Conservation (phyloP, 1,284 basidiomycete genomes). For the Sporisorium scitamineum region DNA sequence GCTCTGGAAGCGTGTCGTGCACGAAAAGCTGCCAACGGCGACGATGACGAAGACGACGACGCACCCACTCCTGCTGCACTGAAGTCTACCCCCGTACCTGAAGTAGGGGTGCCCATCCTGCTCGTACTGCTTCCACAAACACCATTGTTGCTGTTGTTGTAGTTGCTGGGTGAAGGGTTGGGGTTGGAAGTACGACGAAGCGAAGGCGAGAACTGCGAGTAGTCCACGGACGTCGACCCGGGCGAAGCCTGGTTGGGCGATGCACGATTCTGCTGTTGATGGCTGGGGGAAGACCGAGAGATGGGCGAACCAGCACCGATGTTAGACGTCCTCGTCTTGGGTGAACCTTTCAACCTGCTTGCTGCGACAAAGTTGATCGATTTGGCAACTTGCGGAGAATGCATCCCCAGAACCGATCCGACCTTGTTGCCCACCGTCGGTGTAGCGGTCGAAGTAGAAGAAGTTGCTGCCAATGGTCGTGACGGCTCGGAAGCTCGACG, state of each 20-base stretch:
- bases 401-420: constrained; percentile 21
- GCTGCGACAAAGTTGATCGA: constrained; percentile 48
- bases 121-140: constrained; percentile 2
- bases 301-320: constrained; percentile 45
- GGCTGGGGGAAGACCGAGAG: constrained; percentile 4
- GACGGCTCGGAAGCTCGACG: constrained; percentile 10
- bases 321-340: constrained; percentile 33
- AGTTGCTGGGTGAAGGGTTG: neutral
- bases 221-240: constrained; percentile 15
- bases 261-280: neutral
- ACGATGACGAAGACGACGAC: constrained; percentile 75
- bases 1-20: constrained; percentile 69
- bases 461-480: neutral
- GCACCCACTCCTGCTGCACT: constrained; percentile 46
- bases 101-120: neutral
- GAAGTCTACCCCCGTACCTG: neutral
- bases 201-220: constrained; percentile 42
- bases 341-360: constrained; percentile 36
- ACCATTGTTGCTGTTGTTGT: neutral
- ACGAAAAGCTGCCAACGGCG: constrained; percentile 75
- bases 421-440: neutral
- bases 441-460: neutral
- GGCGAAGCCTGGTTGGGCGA: constrained; percentile 12
- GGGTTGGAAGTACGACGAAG: constrained; percentile 12
- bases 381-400: constrained; percentile 37